Percentiles rank a stretch among this genome's conserved stretches.
Evolutionary conservation across 352 stramenopile species (phyloP).

Genomic region (Phytophthora colocasiae): DNA sequence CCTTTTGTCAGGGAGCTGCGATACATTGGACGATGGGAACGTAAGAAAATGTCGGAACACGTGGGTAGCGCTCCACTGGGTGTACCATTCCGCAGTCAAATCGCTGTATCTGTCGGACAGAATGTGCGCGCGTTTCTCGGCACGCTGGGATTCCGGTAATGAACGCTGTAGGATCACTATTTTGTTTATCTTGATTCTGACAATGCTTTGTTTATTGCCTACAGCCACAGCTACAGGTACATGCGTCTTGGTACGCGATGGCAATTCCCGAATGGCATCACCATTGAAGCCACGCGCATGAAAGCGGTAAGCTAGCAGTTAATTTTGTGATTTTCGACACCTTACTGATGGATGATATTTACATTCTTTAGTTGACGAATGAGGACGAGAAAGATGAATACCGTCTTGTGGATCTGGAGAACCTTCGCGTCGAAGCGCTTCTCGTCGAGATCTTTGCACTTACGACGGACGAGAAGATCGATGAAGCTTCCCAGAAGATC

Average conservation of each 20-base stretch:
- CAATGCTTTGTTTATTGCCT: background rate
- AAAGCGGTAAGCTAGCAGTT: constrained; percentile 62
- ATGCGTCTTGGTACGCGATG: constrained; percentile 85
- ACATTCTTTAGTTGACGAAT: constrained; percentile 61
- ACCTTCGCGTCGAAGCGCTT: constrained; percentile 83
- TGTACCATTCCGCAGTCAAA: constrained; percentile 85
- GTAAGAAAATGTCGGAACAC: constrained; percentile 88
- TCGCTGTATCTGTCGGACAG: constrained; percentile 83
- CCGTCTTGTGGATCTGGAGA: constrained; percentile 84
- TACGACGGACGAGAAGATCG: constrained; percentile 88
- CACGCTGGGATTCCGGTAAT: constrained; percentile 81
- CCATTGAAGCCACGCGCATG: constrained; percentile 86
- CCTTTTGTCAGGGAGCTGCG: constrained; percentile 64
- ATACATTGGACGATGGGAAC: constrained; percentile 87
- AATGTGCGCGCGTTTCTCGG: constrained; percentile 79
- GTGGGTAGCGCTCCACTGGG: constrained; percentile 61
- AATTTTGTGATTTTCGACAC: background rate
- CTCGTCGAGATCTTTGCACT: constrained; percentile 87
- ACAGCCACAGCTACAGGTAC: constrained; percentile 84
- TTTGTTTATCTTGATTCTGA: constrained; percentile 2
- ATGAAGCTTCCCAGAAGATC: constrained; percentile 85
- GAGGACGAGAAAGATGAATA: constrained; percentile 87
- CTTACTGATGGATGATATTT: background rate
- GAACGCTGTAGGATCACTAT: too few species aligned
- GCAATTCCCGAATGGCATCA: constrained; percentile 86